Evolutionary conservation across 176 grass and related monocot species (phyloP), one percentile per base, ranked within the genome.

Genomic region (Panicum miliaceum): DNA sequence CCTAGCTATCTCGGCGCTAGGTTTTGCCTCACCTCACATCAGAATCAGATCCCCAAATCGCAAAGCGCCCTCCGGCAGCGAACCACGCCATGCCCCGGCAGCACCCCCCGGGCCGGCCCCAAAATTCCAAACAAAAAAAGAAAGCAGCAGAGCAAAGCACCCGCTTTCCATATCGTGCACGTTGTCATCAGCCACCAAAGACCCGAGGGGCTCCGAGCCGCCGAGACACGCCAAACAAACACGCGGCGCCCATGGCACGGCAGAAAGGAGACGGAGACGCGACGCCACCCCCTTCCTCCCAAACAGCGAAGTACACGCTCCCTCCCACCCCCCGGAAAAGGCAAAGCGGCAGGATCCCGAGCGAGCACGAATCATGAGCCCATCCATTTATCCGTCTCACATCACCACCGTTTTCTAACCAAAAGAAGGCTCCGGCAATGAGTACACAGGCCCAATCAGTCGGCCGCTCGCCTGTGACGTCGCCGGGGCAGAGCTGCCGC

Each of bases 301-400:
- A 43, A 41, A 18, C n/a, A 37, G 41, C 32, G 71, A 72, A 64
- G 76, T 79, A 85, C 84, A 46, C 84, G 71, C 64, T 26, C 68
- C 3, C 15, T 12, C 41, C 14, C 26, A 5, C 34, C 18, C 3
- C 26, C 13, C 12, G 6, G 3, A 6, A 69, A 64, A 68, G 57
- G 57, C 34, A 65, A 79, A 62, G 76, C 2, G 34, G 2, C 56
- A 52, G 69, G 50, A 81, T 46, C 63, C 63, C 20, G 15, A 40
- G 48, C 47, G 12, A 54, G 16, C 46, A 81, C 64, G 32, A 23
- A 53, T 80, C 62, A 32, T 43, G 27, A 34, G 4, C 20, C 54
- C 75, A 43, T 43, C 54, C 75, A 43, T 43, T 2, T 9, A 34
- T 15, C 41, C 60, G 6, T 40, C 84, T 32, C 81, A 19, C 48